Conservation (phyloP, 1,284 basidiomycete genomes). For the Pseudozyma pruni region DNA sequence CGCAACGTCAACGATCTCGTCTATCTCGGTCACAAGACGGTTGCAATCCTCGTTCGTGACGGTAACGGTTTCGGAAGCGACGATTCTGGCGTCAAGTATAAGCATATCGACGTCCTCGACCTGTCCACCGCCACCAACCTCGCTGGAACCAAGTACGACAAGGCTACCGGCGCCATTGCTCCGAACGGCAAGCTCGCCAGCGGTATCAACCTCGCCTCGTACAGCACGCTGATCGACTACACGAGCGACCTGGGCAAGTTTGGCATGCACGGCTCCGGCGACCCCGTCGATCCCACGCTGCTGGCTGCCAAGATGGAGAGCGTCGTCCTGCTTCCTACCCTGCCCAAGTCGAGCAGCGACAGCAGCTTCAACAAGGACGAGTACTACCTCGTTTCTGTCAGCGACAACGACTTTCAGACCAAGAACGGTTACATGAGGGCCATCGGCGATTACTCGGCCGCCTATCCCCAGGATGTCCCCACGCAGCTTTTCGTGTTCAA, state of each 20-base stretch:
- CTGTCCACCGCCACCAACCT: slow-evolving; percentile 76
- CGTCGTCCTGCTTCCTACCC: slow-evolving; percentile 73
- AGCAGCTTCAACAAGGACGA: slow-evolving; percentile 69
- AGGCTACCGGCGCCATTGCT: slow-evolving; percentile 73
- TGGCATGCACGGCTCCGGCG: slow-evolving; percentile 71
- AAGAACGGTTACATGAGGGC: slow-evolving; percentile 71
- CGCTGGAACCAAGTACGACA: slow-evolving; percentile 73
- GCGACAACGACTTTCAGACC: slow-evolving; percentile 77
- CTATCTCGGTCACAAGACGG: slow-evolving; percentile 70
- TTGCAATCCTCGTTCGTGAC: slow-evolving; percentile 73
- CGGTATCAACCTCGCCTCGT: slow-evolving; percentile 72
- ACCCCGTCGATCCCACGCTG: slow-evolving; percentile 70
- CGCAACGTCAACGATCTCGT: slow-evolving; percentile 73
- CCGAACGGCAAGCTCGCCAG: slow-evolving; percentile 71
- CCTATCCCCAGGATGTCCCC: slow-evolving; percentile 67
- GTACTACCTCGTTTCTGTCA: slow-evolving; percentile 76
- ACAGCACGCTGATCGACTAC: slow-evolving; percentile 73
- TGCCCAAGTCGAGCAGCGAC: slow-evolving; percentile 71
- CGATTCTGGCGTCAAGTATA: slow-evolving; percentile 71
- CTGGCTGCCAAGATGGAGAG: slow-evolving; percentile 79
- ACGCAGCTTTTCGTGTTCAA: slow-evolving; percentile 78
- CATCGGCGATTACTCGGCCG: slow-evolving; percentile 46
- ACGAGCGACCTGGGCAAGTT: slow-evolving; percentile 73
- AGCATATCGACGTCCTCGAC: slow-evolving; percentile 70
- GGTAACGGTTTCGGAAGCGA: slow-evolving; percentile 74